phyloP scores from a whole-genome alignment of 805 yeast species.

The Monosporozyma solicola region DNA sequence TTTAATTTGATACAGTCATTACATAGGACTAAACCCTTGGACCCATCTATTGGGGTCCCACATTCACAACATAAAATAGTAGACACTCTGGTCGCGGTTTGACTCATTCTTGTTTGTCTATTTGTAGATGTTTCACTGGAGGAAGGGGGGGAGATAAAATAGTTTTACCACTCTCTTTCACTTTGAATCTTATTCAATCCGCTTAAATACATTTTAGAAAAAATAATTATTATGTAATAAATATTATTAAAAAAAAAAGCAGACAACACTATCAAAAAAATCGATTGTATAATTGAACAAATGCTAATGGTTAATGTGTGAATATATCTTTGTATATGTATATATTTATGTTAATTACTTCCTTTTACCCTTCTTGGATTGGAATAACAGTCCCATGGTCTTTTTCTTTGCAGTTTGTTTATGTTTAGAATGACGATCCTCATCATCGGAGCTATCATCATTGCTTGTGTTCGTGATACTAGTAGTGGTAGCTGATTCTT shows the following conservation, averaged over 20 bases:
- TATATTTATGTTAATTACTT: not conserved
- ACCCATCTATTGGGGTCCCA: slow-evolving; percentile 97
- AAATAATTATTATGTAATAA: too few relatives aligned
- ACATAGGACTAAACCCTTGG: slow-evolving; percentile 89
- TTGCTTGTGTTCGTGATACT: not conserved
- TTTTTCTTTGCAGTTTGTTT: slow-evolving; percentile 17
- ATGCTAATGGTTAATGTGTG: not conserved
- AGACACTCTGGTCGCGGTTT: slow-evolving; percentile 22
- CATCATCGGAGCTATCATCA: slow-evolving; percentile 2
- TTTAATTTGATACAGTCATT: slow-evolving; percentile 91
- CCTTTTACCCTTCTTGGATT: slow-evolving; percentile 11
- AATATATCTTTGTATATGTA: not conserved
- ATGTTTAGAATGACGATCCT: slow-evolving; percentile 10
- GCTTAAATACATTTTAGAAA: too few relatives aligned
- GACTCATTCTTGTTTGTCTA: not conserved
- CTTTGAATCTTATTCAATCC: too few relatives aligned
- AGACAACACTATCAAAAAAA: not conserved
- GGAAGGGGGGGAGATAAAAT: too few relatives aligned
- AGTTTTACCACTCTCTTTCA: too few relatives aligned
- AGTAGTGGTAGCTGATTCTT: not conserved
- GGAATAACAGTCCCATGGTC: slow-evolving; percentile 21
- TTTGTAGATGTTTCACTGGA: too few relatives aligned
- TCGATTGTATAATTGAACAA: not conserved
- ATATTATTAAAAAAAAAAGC: too few relatives aligned
- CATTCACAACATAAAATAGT: slow-evolving; percentile 96